Conservation (phyloP, 768 basidiomycete genomes). For the Gelatoporia subvermispora region DNA sequence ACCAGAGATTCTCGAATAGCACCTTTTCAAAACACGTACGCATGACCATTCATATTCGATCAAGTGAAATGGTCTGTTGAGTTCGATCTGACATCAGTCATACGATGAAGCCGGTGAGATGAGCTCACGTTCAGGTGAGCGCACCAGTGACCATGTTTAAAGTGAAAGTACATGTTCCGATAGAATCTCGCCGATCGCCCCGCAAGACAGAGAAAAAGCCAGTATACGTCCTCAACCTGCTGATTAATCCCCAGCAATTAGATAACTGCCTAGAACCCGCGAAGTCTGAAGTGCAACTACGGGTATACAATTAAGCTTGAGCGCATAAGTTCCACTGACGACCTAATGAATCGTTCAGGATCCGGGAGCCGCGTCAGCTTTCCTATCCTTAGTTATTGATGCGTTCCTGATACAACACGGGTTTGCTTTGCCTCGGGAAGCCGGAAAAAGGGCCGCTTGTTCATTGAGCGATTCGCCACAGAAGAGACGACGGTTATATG, state of each 20-base stretch:
- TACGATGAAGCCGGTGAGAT: constrained; percentile 61
- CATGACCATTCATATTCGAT: background rate
- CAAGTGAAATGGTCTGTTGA: background rate
- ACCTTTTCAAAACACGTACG: constrained; percentile 72
- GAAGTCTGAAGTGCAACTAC: constrained; percentile 62
- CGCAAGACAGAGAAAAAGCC: constrained; percentile 75
- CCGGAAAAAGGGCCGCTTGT: background rate
- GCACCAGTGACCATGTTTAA: background rate
- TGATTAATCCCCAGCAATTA: constrained; percentile 56
- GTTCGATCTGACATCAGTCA: too few species aligned
- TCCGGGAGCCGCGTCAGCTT: constrained; percentile 44
- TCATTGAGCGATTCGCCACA: constrained; percentile 28
- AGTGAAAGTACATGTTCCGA: constrained; percentile 13
- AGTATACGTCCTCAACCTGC: constrained; percentile 78
- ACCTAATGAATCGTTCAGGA: constrained; percentile 38
- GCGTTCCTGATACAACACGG: constrained; percentile 61
- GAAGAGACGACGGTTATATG: constrained; percentile 37
- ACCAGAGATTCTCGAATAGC: constrained; percentile 59
- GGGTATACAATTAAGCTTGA: constrained; percentile 39
- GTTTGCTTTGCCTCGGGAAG: constrained; percentile 32
- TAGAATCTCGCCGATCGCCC: constrained; percentile 67
- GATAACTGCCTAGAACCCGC: constrained; percentile 81
- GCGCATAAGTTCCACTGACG: constrained; percentile 4
- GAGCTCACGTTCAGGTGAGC: constrained; percentile 40
- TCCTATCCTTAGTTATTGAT: constrained; percentile 56